Evolutionary conservation across 2,329 filamentous ascomycete species (phyloP).

Genomic region (Teratosphaeria nubilosa): DNA sequence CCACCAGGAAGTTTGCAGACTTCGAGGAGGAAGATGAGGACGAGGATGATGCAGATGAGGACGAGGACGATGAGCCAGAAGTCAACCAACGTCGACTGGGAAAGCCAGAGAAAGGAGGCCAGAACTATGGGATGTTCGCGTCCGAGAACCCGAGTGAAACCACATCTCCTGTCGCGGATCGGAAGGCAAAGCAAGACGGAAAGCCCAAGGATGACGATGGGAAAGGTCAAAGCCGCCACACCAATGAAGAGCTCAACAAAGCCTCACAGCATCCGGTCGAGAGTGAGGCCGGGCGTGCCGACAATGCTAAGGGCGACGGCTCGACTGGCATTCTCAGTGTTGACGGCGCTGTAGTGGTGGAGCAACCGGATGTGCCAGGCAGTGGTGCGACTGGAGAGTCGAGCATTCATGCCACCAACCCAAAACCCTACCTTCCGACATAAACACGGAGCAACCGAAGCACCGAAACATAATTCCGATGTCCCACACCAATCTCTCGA

Average conservation of each 20-base stretch:
- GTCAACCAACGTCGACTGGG: background rate
- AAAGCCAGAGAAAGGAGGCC: background rate
- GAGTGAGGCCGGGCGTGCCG: background rate
- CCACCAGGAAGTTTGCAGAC: background rate
- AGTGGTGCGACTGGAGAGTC: background rate
- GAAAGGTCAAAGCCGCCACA: background rate
- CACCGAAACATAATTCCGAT: background rate
- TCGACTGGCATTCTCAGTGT: background rate
- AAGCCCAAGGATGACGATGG: too few relatives aligned
- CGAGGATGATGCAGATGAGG: background rate
- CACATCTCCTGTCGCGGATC: background rate
- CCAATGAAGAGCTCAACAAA: background rate
- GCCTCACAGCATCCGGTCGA: background rate
- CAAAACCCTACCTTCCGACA: background rate
- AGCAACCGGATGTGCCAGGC: background rate
- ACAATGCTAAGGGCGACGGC: background rate
- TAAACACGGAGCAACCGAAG: background rate
- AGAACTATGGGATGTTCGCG: background rate
- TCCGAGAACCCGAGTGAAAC: background rate
- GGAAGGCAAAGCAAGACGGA: background rate
- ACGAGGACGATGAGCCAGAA: background rate
- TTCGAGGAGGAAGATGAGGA: background rate
- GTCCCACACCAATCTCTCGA: background rate
- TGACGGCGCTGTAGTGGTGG: background rate
- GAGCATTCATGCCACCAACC: background rate